phyloP scores from a whole-genome alignment of 148 eudicot genomes.

The Gaultheria prostrata region DNA sequence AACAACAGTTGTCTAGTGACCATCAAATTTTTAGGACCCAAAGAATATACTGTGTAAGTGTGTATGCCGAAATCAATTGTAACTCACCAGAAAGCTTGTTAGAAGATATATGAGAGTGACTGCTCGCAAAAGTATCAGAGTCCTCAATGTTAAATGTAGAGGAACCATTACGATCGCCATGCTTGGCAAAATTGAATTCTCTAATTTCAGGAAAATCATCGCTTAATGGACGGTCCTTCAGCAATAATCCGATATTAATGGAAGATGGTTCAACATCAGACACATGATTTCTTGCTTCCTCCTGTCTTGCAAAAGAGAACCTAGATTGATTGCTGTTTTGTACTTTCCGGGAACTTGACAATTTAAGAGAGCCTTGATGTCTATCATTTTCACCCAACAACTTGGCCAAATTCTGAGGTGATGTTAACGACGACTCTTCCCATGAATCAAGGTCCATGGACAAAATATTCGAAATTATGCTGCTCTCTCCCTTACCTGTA shows the following conservation, averaged over 20 bases:
- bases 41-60: too few species aligned
- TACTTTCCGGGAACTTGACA: constrained; percentile 51
- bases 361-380: constrained; percentile 44
- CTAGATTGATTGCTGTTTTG: constrained; percentile 80
- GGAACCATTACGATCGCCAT: constrained; percentile 44
- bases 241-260: constrained; percentile 30
- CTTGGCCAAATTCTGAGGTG: constrained; percentile 70
- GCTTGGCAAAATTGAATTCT: constrained; percentile 35
- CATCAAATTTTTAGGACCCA: not conserved
- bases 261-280: constrained; percentile 37
- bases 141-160: constrained; percentile 39
- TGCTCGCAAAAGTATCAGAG: constrained; percentile 38
- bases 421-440: constrained; percentile 69
- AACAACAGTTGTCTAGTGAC: not conserved
- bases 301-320: constrained; percentile 96
- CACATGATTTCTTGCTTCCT: constrained; percentile 41
- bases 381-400: constrained; percentile 65
- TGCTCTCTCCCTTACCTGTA: constrained; percentile 66
- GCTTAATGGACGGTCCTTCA: constrained; percentile 33
- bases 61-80: not conserved
- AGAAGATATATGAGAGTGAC: constrained; percentile 39
- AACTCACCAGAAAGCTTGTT: constrained; percentile 57
- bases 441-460: constrained; percentile 78
- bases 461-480: constrained; percentile 81
- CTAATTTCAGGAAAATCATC: constrained; percentile 42